These are phyloP conservation scores for Tuctoria greenei DNA, from an alignment of 176 grass and related monocot species.

Conservation along the genomic window DNA sequence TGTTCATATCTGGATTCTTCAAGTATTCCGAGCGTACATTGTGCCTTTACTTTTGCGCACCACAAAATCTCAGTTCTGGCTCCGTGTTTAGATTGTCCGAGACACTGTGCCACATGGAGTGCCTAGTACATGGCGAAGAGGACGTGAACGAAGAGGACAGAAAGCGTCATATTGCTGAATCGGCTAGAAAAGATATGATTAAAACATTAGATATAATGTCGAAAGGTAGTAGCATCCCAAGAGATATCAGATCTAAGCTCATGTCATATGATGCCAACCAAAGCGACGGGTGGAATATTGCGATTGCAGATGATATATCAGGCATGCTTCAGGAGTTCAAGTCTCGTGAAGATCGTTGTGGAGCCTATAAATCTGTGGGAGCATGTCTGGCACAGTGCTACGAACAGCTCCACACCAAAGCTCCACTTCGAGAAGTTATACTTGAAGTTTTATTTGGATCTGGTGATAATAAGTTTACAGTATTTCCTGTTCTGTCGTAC, in stretches of 20 bases:
- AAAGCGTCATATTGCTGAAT: not conserved
- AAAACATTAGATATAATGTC: not conserved
- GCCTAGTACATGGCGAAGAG: not conserved
- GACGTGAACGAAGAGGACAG: too few relatives aligned
- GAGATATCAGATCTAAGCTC: too few relatives aligned
- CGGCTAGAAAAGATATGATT: not conserved
- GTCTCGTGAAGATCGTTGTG: too few relatives aligned
- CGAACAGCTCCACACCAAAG: not conserved
- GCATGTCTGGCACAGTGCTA: not conserved
- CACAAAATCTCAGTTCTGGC: not conserved
- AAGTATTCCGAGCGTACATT: too few relatives aligned
- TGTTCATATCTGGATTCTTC: too few relatives aligned
- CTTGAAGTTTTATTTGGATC: too few relatives aligned
- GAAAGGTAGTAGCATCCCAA: too few relatives aligned
- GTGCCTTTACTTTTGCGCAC: not conserved
- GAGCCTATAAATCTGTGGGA: not conserved
- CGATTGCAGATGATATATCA: not conserved
- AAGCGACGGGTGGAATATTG: rapidly evolving
- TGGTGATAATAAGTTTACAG: too few relatives aligned
- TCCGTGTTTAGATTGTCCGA: not conserved
- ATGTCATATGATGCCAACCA: not conserved
- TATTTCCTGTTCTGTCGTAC: too few relatives aligned
- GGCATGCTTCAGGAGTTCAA: not conserved
- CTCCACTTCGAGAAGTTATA: too few relatives aligned
- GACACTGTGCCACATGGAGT: rapidly evolving